These are phyloP conservation scores for Monosporozyma aerobia DNA, from an alignment of 805 yeast genomes.

Conservation along the genomic window DNA sequence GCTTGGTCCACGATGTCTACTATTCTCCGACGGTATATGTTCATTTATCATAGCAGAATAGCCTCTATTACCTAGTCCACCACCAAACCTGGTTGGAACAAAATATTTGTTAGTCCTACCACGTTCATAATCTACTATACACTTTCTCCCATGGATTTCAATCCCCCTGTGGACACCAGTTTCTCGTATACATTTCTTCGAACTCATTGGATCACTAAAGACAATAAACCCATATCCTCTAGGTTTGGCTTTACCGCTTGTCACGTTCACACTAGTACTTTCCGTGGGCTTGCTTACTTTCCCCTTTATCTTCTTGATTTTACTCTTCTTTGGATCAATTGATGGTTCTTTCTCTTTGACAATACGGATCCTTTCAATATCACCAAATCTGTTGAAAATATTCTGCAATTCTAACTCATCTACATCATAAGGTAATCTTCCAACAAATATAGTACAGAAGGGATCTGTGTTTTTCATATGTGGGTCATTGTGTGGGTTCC, in stretches of 20 bases:
- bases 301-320: slow-evolving; percentile 18
- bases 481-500: slow-evolving; percentile 53
- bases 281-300: not conserved
- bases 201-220: slow-evolving; percentile 51
- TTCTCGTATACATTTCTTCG: slow-evolving; percentile 51
- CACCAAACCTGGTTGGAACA: slow-evolving; percentile 73
- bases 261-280: not conserved
- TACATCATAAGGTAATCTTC: slow-evolving; percentile 54
- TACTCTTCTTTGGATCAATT: not conserved
- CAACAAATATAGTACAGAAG: slow-evolving; percentile 66
- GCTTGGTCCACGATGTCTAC: not conserved
- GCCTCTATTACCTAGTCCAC: slow-evolving; percentile 86
- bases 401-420: slow-evolving; percentile 62
- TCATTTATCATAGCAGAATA: not conserved
- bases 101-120: slow-evolving; percentile 58
- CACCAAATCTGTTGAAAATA: slow-evolving; percentile 57
- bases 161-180: slow-evolving; percentile 40
- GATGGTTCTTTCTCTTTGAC: slow-evolving; percentile 39
- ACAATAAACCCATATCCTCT: slow-evolving; percentile 81
- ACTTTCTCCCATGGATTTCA: slow-evolving; percentile 42
- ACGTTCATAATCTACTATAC: slow-evolving; percentile 65
- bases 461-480: slow-evolving; percentile 60
- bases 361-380: slow-evolving; percentile 52
- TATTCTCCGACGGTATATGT: not conserved
- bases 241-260: slow-evolving; percentile 30